Conservation (phyloP, 148 eudicot species). For the Euryodendron excelsum region DNA sequence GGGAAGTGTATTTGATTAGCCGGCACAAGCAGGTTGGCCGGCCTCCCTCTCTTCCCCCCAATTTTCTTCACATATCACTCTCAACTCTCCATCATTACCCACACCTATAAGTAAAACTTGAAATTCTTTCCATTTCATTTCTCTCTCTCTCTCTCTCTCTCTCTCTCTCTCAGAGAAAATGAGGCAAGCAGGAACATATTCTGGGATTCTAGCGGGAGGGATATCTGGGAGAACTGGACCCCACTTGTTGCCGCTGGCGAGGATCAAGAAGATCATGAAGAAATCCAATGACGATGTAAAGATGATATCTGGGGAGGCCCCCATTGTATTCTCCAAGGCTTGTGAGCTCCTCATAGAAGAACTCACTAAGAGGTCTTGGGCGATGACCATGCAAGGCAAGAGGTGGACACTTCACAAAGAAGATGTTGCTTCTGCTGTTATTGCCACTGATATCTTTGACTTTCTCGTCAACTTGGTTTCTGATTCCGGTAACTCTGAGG, state of each 20-base stretch:
- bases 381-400: constrained; percentile 35
- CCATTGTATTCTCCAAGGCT: constrained; percentile 44
- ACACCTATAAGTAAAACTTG: too few relatives aligned
- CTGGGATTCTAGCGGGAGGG: constrained; percentile 11
- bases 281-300: constrained; percentile 44
- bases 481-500: neutral
- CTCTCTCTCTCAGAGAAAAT: constrained; percentile 1
- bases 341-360: constrained; percentile 49
- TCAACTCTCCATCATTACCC: too few relatives aligned
- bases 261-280: constrained; percentile 61
- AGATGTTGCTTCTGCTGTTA: constrained; percentile 49
- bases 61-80: too few relatives aligned
- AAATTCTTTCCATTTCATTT: neutral
- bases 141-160: neutral
- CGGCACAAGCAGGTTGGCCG: too few relatives aligned
- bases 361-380: constrained; percentile 40
- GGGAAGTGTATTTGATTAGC: too few relatives aligned
- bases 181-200: constrained; percentile 50
- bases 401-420: constrained; percentile 44
- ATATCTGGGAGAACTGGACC: constrained; percentile 38
- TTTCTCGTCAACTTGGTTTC: constrained; percentile 36
- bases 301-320: constrained; percentile 61
- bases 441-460: constrained; percentile 43
- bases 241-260: constrained; percentile 46
- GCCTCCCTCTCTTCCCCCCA: too few relatives aligned